Percentiles rank a stretch among this genome's conserved stretches.
phyloP scores from a whole-genome alignment of 1,284 basidiomycete genomes.

The Leccinum insigne region DNA sequence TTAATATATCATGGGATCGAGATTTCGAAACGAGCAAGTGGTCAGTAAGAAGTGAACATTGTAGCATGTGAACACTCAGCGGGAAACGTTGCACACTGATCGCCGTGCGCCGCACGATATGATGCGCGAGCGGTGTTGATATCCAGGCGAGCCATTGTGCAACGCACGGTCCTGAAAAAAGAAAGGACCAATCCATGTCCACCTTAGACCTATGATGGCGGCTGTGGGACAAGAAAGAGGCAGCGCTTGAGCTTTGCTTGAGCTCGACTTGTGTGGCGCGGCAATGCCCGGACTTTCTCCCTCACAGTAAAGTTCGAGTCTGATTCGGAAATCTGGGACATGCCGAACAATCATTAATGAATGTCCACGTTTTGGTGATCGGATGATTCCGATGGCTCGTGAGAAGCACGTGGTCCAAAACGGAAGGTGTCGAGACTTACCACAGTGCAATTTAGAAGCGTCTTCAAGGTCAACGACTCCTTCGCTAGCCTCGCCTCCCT shows the following conservation, averaged over 20 bases:
- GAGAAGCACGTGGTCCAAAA: too few species aligned
- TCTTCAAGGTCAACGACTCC: too few species aligned
- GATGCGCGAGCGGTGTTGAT: neutral
- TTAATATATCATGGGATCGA: neutral
- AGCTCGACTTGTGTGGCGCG: neutral
- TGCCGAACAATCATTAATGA: too few species aligned
- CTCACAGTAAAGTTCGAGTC: too few species aligned
- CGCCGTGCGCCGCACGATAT: neutral
- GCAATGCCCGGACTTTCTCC: neutral
- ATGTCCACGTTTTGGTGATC: too few species aligned
- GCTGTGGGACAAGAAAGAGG: too few species aligned
- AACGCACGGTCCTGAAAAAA: neutral
- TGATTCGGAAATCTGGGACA: too few species aligned
- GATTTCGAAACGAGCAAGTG: neutral
- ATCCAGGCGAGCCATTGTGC: neutral
- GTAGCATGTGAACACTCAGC: neutral
- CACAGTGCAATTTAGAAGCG: too few species aligned
- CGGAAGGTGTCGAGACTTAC: too few species aligned
- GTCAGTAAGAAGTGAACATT: neutral
- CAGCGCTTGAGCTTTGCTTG: too few species aligned
- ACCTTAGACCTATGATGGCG: neutral
- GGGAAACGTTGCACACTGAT: neutral
- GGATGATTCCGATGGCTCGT: too few species aligned
- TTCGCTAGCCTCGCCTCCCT: too few species aligned
- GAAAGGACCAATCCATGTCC: neutral